Evolutionary conservation across 2,329 filamentous ascomycete genomes (phyloP).

Genomic region (Seiridium cupressi): DNA sequence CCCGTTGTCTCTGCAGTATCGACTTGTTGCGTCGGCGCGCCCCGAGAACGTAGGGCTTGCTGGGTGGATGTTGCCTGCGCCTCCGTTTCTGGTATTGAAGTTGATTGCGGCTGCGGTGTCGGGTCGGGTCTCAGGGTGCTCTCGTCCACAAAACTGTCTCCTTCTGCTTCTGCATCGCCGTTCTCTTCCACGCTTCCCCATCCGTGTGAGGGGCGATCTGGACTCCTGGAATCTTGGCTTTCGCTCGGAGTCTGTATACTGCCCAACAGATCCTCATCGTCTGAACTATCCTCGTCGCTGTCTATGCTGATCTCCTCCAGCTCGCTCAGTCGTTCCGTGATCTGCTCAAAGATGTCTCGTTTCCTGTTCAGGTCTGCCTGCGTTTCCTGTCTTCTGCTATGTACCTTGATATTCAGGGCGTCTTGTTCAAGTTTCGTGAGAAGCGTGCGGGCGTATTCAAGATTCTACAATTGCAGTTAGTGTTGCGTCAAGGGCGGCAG

Average conservation of each 20-base stretch:
- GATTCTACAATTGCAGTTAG: conserved; percentile 48
- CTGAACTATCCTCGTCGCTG: conserved; percentile 32
- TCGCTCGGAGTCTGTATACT: conserved; percentile 54
- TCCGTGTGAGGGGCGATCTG: conserved; percentile 6
- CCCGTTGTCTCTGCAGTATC: conserved; percentile 17
- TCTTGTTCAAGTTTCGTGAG: conserved; percentile 72
- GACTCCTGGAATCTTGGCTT: conserved; percentile 40
- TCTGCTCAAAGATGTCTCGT: conserved; percentile 62
- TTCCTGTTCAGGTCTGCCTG: conserved; percentile 65
- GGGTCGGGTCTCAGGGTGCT: conserved; percentile 1
- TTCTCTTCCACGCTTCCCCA: neutral
- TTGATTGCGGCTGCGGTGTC: neutral
- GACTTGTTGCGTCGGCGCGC: neutral
- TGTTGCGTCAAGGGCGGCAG: too few species aligned
- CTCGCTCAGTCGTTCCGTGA: conserved; percentile 67
- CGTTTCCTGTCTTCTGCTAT: conserved; percentile 55
- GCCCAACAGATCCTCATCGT: conserved; percentile 54
- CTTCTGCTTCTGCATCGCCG: conserved; percentile 8
- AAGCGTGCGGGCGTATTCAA: conserved; percentile 68
- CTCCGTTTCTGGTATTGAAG: neutral
- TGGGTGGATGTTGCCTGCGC: conserved; percentile 22
- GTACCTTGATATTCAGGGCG: conserved; percentile 56
- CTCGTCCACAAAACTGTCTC: conserved; percentile 8
- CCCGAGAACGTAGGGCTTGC: conserved; percentile 23
- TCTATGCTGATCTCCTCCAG: conserved; percentile 59